A percentile compares a stretch with the other conserved stretches of the same genome.
Conservation (phyloP, 177 flowering plant species). For the Telopea speciosissima region DNA sequence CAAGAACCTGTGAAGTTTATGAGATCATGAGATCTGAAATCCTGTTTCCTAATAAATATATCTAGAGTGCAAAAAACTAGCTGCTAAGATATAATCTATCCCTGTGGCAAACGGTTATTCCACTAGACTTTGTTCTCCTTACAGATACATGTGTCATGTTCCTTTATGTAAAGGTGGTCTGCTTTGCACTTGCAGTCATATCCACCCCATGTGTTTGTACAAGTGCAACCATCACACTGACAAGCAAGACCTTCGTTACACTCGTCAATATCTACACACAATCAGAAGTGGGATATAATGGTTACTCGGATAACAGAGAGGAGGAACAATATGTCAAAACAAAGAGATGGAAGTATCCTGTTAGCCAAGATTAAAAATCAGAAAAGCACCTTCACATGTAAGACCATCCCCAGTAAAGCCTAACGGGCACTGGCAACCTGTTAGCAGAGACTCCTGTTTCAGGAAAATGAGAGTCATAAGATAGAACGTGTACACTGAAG, state of each 20-base stretch:
- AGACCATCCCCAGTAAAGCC: conserved; percentile 83
- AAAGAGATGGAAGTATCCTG: neutral
- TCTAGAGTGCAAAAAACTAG: neutral
- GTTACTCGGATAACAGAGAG: neutral
- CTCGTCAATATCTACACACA: conserved; percentile 61
- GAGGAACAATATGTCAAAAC: neutral
- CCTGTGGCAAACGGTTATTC: neutral
- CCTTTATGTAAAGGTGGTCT: conserved; percentile 53
- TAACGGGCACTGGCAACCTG: conserved; percentile 72
- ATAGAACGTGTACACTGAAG: neutral
- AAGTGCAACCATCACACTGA: conserved; percentile 78
- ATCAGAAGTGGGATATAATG: neutral
- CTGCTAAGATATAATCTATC: neutral
- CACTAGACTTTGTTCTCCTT: conserved; percentile 14
- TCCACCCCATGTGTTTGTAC: conserved; percentile 87
- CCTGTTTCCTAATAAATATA: neutral
- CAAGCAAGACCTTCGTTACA: conserved; percentile 70
- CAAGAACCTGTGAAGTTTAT: neutral
- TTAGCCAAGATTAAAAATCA: neutral
- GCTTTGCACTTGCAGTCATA: conserved; percentile 78
- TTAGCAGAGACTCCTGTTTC: conserved; percentile 42
- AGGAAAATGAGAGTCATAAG: neutral
- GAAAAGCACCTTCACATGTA: conserved; percentile 65
- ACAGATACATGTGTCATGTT: conserved; percentile 92
- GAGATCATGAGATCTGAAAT: neutral